Evolutionary conservation across 371 early-diverging fungal genomes (phyloP).

Genomic region (Syncephalastrum contaminatum): DNA sequence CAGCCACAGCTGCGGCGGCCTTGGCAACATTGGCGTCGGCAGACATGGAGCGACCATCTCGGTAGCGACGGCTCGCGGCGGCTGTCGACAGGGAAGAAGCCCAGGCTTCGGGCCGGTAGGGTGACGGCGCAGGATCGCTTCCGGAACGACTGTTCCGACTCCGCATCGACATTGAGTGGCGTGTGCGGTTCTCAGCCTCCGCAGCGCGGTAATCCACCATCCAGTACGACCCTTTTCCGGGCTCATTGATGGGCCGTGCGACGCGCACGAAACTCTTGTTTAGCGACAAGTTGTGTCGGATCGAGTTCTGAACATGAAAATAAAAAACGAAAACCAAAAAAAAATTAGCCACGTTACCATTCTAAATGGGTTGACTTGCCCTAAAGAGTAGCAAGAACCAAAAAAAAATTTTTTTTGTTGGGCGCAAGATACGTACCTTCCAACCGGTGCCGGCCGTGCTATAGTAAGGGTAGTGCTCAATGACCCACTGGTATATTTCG

Average conservation of each 20-base stretch:
- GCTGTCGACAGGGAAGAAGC: slow-evolving; percentile 9
- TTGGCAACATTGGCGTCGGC: slow-evolving; percentile 14
- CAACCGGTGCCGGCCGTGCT: slow-evolving; percentile 74
- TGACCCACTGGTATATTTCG: slow-evolving; percentile 89
- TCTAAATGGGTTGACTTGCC: slow-evolving; percentile 70
- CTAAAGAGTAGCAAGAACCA: no score
- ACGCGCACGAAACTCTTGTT: slow-evolving; percentile 93
- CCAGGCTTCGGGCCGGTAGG: slow-evolving; percentile 29
- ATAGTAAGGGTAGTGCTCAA: slow-evolving; percentile 73
- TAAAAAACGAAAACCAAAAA: slow-evolving; percentile 14
- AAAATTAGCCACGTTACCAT: slow-evolving; percentile 59
- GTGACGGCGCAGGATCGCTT: slow-evolving; percentile 31
- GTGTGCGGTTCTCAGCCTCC: slow-evolving; percentile 25
- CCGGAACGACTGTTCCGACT: slow-evolving; percentile 29
- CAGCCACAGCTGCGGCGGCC: not conserved
- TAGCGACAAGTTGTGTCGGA: slow-evolving; percentile 96
- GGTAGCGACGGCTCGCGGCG: slow-evolving; percentile 10
- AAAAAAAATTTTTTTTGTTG: slow-evolving; percentile 81
- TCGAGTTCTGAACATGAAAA: slow-evolving; percentile 76
- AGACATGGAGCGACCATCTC: slow-evolving; percentile 24
- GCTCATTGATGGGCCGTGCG: slow-evolving; percentile 86
- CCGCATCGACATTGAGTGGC: slow-evolving; percentile 16
- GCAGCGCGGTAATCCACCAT: slow-evolving; percentile 60
- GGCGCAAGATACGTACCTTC: slow-evolving; percentile 61
- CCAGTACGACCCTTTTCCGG: slow-evolving; percentile 98